Evolutionary conservation across 805 yeast species (phyloP), one percentile per base, ranked within the genome.

Genomic region (Candida patagonica): DNA sequence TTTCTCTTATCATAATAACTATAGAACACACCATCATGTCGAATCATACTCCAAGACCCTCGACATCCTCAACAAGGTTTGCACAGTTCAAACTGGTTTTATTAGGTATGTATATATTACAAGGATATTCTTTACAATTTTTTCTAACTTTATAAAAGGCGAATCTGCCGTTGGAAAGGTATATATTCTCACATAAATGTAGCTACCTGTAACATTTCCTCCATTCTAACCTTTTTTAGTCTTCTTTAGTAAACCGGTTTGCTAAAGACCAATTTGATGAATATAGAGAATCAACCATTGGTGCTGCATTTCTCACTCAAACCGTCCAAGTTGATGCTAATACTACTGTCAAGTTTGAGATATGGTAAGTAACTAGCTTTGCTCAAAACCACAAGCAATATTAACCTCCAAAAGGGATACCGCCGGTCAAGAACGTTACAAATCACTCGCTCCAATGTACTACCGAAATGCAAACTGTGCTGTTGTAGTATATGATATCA

Each of bases 291-390:
- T 83, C 94, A 31, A 92, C 98, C 1, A 92, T 92, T 41, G 99
- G 99, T n/a, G 99, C 98, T 3, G 98, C 97, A 0, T 92, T 89
- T 60, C 71, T 92, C 29, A 85, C 96, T 13, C 94, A 87, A 57
- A 77, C 81, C 8, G 67, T 82, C 9, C 66, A 66, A 8, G 48
- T 75, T 6, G 73, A 66, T 39, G 49, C 58, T 12, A 56, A 65
- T 46, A 61, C 71, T 26, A 63, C 62, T 27, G 70, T 60, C 43
- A 65, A 56, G 57, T 78, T 60, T 38, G 75, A 70, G 47, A 70
- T 70, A 26, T 70, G 75, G 71, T 54, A 50, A 9, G 55, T 13
- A 4, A n/a, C n/a, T 15, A 16, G 36, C 29, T 32, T 15, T 27
- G 24, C 9, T 26, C 7, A 20, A 15, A 9, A 9, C 19, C 35